Evolutionary conservation across 2,329 filamentous ascomycete genomes (phyloP), one percentile per base, ranked within the genome.

Genomic region (Sarocladium brachiariae): DNA sequence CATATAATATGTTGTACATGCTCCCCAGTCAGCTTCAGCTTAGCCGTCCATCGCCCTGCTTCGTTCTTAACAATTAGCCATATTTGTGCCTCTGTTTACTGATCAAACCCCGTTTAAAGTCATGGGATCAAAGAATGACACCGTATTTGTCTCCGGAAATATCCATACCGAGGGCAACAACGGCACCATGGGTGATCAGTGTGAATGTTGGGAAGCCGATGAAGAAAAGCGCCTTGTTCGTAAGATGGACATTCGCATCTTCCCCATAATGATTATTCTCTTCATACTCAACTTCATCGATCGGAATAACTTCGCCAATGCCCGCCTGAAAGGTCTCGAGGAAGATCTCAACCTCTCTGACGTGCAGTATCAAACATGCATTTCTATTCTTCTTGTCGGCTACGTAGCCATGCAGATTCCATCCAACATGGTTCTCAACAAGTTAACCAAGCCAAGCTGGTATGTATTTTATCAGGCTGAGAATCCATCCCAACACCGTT

Each of bases 281-380:
- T 56, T 57, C 51, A 67, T 69, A 10, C 64, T 76, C 31, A 74
- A 72, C 54, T 76, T 75, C 59, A 64, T 76, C 45, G 72, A 75
- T 54, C 64, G 72, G 50, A 74, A 71, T n/a, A 77, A 75, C 57
- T 52, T 50, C 35, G 51, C 51, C 47, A 50, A 50, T 33, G 53
- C 53, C 13, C 53, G 53, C 24, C 53, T 54, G 13, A 13, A 39
- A 10, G 53, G 53, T 18, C 39, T 54, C 10, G 50, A 54, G 19
- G 56, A 59, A 16, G 63, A 68, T 34, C 57, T 70, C 13, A 50
- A 55, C 37, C 58, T 69, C 33, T 60, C 54, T 21, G 50, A 58
- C 14, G 57, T 62, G 18, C 52, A 68, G 19, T 68, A 75, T 51
- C 65, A 72, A 52, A 52, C 47, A n/a, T 51, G 50, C 21, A 46